Evolutionary conservation across 306 rosid genomes (phyloP).

Genomic region (Abrus precatorius): DNA sequence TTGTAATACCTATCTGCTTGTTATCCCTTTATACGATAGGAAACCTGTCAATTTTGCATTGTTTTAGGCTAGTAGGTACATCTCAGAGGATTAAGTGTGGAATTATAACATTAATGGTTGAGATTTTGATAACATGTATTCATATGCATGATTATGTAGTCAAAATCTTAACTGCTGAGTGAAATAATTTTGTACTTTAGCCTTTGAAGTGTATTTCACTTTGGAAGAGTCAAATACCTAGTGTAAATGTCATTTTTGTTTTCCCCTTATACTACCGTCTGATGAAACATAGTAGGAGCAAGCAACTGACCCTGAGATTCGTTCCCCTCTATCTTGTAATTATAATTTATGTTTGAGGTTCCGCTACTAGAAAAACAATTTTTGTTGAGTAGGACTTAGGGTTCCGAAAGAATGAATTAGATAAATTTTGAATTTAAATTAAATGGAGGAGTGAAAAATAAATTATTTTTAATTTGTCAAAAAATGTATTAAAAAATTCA

Average conservation of each 20-base stretch:
- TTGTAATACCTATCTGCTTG: constrained; percentile 24
- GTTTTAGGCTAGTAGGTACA: not conserved
- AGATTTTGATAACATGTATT: too few species aligned
- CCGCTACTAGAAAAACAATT: too few species aligned
- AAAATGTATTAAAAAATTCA: too few species aligned
- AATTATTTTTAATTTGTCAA: too few species aligned
- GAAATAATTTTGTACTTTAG: not conserved
- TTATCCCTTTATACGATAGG: not conserved
- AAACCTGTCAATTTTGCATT: constrained; percentile 36
- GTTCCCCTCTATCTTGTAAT: not conserved
- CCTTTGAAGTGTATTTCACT: not conserved
- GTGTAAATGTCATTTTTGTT: not conserved
- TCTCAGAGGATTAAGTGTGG: not conserved
- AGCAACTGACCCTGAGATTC: not conserved
- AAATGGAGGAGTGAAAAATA: too few species aligned
- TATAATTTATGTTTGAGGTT: not conserved
- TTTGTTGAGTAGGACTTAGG: too few species aligned
- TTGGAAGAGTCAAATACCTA: not conserved
- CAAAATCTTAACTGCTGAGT: not conserved
- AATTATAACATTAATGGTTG: not conserved
- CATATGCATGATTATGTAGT: too few species aligned
- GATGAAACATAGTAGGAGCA: not conserved
- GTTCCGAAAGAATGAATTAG: too few species aligned
- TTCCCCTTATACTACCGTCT: not conserved
- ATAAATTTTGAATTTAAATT: too few species aligned